Conservation (phyloP, 208 protist genomes). For the Herpetomonas samuelpessoai region DNA sequence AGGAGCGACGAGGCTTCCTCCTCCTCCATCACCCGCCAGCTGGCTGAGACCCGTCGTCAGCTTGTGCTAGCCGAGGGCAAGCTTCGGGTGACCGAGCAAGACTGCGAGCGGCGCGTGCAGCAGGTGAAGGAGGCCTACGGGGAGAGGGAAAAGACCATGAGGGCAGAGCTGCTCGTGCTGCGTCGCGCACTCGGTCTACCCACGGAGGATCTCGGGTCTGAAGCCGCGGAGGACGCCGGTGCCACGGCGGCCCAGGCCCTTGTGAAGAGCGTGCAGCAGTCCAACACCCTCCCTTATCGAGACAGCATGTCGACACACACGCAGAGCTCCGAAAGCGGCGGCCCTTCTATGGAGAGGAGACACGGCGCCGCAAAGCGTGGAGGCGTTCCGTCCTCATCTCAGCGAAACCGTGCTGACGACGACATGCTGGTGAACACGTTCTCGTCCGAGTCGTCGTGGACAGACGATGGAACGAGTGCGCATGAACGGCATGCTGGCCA, state of each 20-base stretch:
- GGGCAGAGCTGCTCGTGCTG: slow-evolving; percentile 21
- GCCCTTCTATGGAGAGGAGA: too few species aligned
- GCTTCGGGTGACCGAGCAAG: slow-evolving; percentile 18
- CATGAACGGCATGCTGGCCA: too few species aligned
- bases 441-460: too few species aligned
- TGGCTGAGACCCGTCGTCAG: slow-evolving; percentile 1
- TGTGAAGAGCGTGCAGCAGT: background rate
- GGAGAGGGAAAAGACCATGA: slow-evolving; percentile 19
- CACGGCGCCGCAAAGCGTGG: too few species aligned
- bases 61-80: slow-evolving; percentile 21
- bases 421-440: too few species aligned
- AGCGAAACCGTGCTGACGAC: too few species aligned
- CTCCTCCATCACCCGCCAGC: background rate
- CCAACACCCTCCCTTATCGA: slow-evolving; percentile 4
- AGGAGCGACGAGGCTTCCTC: too few species aligned
- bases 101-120: slow-evolving; percentile 19
- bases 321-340: too few species aligned
- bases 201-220: background rate
- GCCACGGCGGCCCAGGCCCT: background rate
- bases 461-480: too few species aligned
- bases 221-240: background rate
- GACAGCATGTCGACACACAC: background rate
- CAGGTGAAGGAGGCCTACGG: slow-evolving; percentile 29
- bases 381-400: too few species aligned
- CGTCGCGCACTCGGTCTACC: slow-evolving; percentile 3